A percentile compares a stretch with the other conserved stretches of the same genome.
Conservation (phyloP, 495 filamentous ascomycete genomes). For the Chaetomium tenue region DNA sequence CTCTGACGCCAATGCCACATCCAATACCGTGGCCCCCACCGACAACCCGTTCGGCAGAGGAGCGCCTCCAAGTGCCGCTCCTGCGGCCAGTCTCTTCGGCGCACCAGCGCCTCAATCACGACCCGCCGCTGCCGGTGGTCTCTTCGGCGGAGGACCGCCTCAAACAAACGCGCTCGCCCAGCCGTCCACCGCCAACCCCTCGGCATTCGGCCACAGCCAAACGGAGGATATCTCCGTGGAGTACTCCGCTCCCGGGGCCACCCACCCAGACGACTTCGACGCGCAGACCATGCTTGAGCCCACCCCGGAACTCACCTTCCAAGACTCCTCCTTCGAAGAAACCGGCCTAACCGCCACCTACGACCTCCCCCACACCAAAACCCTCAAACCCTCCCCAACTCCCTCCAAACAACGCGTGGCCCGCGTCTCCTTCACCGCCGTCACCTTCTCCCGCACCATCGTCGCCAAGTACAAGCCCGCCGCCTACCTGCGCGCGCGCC, state of each 20-base stretch:
- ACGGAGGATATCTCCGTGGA: background rate
- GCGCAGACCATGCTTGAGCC: slow-evolving; percentile 33
- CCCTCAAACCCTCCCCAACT: slow-evolving; percentile 43
- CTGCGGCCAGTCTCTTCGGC: too few species aligned
- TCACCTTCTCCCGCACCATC: slow-evolving; percentile 53
- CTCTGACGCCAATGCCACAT: background rate
- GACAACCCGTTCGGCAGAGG: background rate
- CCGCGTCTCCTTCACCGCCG: slow-evolving; percentile 41
- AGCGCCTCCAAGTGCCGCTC: too few species aligned
- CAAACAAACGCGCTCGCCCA: too few species aligned
- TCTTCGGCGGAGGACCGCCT: too few species aligned
- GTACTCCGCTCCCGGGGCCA: background rate
- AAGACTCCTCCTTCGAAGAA: slow-evolving; percentile 47
- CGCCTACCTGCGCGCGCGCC: slow-evolving; percentile 63
- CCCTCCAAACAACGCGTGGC: slow-evolving; percentile 51
- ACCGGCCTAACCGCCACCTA: slow-evolving; percentile 63
- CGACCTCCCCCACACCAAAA: slow-evolving; percentile 56
- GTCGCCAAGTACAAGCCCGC: slow-evolving; percentile 65
- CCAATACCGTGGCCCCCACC: background rate
- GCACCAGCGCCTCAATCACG: too few species aligned
- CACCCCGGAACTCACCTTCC: slow-evolving; percentile 38
- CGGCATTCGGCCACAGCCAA: background rate
- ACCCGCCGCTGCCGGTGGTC: too few species aligned
- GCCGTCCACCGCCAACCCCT: too few species aligned
- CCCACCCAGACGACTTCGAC: slow-evolving; percentile 21